Evolutionary conservation across 768 basidiomycete species (phyloP), one percentile per base, ranked within the genome.

Genomic region (Auriscalpium vulgare): DNA sequence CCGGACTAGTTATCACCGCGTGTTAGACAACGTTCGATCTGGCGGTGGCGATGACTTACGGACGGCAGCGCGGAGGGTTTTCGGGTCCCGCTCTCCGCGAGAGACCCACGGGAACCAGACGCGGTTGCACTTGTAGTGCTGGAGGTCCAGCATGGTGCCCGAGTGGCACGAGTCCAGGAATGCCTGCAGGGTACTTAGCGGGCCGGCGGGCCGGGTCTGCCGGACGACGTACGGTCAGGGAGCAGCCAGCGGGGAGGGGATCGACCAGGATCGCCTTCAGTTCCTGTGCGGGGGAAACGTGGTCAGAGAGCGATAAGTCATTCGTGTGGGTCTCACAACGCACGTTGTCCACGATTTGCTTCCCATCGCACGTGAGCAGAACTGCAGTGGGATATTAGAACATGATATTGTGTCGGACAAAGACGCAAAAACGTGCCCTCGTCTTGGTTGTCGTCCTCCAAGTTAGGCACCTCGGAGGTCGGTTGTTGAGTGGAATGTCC

Each of bases 101-200:
- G 61, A 62, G 38, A 57, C 54, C 65, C 65, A 65, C 8, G 65
- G 66, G n/a, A 60, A 59, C 54, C 60, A 66, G 6, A 65, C 51
- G 0, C 23, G 46, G 38, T 67, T 65, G 54, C 66, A 67, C 11
- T 60, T 48, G 45, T 63, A 52, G 47, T 67, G 66, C 0, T 58
- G 62, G 21, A 67, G 58, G 37, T 66, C 62, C 8, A 68, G 60
- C 9, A 68, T 10, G 0, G 67, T 68, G 21, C 64, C 65, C 3
- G 64, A 65, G 23, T 66, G 64, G 35, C 65, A 65, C 3, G 62
- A 57, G 49, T 68, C 65, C 44, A 68, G 60, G 14, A 68, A 47
- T 1, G 64, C 62, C 62, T 65, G 50, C 13, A n/a, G 45, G 36
- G 29, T 17, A 21, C 21, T 51, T n/a, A n/a, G 23, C 35, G n/a